Conservation (phyloP, 2,329 filamentous ascomycete genomes). For the Furcasterigmium furcatum region DNA sequence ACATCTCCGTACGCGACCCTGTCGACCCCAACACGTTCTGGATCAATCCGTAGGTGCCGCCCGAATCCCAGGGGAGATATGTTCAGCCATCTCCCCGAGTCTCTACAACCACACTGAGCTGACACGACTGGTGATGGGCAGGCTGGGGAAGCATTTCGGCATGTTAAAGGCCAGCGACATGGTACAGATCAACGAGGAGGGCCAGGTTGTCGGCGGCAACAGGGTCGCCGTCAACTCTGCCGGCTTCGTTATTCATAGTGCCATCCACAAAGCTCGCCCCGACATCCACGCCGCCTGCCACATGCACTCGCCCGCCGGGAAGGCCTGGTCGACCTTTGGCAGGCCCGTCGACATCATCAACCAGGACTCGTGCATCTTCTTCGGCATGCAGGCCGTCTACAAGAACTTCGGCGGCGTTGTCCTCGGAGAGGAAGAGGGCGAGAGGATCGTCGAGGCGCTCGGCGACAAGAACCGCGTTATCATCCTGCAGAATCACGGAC, state of each 20-base stretch:
- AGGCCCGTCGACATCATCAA: conserved; percentile 59
- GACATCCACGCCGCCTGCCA: conserved; percentile 62
- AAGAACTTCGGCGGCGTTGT: conserved; percentile 61
- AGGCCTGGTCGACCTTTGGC: conserved; percentile 59
- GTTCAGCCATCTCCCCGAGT: too few relatives aligned
- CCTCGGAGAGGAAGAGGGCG: conserved; percentile 57
- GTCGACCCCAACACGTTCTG: conserved; percentile 57
- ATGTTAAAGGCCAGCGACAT: conserved; percentile 59
- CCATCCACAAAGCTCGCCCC: conserved; percentile 55
- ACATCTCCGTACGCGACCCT: conserved; percentile 62
- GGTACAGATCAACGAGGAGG: conserved; percentile 57
- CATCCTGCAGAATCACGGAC: conserved; percentile 62
- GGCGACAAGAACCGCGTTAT: conserved; percentile 48
- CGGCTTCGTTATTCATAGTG: conserved; percentile 61
- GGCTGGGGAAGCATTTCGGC: conserved; percentile 57
- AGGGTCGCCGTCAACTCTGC: conserved; percentile 53
- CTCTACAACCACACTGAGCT: not conserved
- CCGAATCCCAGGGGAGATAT: too few relatives aligned
- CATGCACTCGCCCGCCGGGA: conserved; percentile 54
- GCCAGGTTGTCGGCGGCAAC: conserved; percentile 58
- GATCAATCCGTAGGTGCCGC: conserved; percentile 51
- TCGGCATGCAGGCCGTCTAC: conserved; percentile 56
- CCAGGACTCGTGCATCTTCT: conserved; percentile 56
- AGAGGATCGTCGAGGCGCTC: conserved; percentile 53
- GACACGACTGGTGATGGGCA: not conserved